Evolutionary conservation across 2,329 filamentous ascomycete species (phyloP), one percentile per base, ranked within the genome.

Genomic region (Didymella glomerata): DNA sequence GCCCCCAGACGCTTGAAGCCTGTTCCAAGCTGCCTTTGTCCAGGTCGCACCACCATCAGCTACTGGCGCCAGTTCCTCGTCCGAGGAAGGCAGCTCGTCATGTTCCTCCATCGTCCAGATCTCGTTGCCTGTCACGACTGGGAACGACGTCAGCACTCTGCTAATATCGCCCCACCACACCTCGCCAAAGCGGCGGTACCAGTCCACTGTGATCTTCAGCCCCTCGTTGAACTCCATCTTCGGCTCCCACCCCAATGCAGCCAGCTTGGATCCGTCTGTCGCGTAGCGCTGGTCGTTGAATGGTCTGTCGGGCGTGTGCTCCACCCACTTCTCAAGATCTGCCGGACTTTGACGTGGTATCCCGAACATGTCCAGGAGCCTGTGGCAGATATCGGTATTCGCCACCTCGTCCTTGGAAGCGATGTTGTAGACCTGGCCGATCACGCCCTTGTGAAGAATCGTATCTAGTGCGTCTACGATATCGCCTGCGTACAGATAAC

Each of bases 401-500:
- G 89, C 90, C 46, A 93, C 85, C 73, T 93, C 90, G 73, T 93
- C 89, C 60, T 85, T 84, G 0, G 91, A 93, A 44, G 89, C 89
- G 10, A 95, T 89, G 65, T 95, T 95, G 82, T 95, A 95, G 60
- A 91, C 86, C 69, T 93, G 88, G 1, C 90, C 90, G 32, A 90
- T 81, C 48, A 83, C 79, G 20, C 91, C 91, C 68, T 87, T 88
- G 82, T 95, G 91, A 24, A 95, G 83, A 69, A 95, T 92, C 0
- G 90, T 92, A 78, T 95, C 91, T 69, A 94, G 90, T 2, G 90
- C 91, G 70, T 94, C 90, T 4, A 89, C 89, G 2, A 90, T 91
- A 72, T 95, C 91, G 9, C 87, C 88, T 2, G 90, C 91, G 68
- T 88, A 94, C 9, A 95, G 83, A 72, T 93, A 95, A 55, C 90